Percentiles rank a stretch among this genome's conserved stretches.
Evolutionary conservation across 2,329 filamentous ascomycete species (phyloP).

Genomic region (Phoma sp.): DNA sequence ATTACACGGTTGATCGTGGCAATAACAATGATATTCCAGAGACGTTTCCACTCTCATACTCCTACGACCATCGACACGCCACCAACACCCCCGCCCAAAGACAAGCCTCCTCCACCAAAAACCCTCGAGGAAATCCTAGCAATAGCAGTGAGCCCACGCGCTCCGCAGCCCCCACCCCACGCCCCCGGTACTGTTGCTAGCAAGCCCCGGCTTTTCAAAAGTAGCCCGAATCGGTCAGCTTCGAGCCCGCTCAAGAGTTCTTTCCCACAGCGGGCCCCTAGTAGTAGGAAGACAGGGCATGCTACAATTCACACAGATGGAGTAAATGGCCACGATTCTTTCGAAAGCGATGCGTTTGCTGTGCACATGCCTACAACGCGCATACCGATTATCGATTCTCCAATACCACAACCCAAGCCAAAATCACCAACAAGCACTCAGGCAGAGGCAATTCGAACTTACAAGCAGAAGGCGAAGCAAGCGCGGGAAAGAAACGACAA

Average conservation of each 20-base stretch:
- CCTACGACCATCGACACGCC: slow-evolving; percentile 7
- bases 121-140: slow-evolving; percentile 22
- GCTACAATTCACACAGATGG: slow-evolving; percentile 38
- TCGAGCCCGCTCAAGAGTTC: slow-evolving; percentile 6
- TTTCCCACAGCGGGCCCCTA: slow-evolving; percentile 20
- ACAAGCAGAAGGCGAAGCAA: slow-evolving; percentile 35
- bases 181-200: slow-evolving; percentile 9
- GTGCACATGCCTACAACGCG: slow-evolving; percentile 44
- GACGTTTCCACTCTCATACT: slow-evolving; percentile 11
- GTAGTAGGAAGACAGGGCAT: slow-evolving; percentile 33
- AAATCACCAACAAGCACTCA: slow-evolving; percentile 26
- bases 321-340: slow-evolving; percentile 31
- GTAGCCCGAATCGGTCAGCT: background rate
- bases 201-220: background rate
- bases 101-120: slow-evolving; percentile 15
- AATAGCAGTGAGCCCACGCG: slow-evolving; percentile 16
- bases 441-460: slow-evolving; percentile 37
- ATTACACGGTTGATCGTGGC: background rate
- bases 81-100: slow-evolving; percentile 12
- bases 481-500: slow-evolving; percentile 32
- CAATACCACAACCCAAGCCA: slow-evolving; percentile 22
- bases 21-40: slow-evolving; percentile 23
- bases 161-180: slow-evolving; percentile 13
- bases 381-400: slow-evolving; percentile 33
- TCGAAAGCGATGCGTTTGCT: slow-evolving; percentile 44